These are phyloP conservation scores for Podaxis sp. DNA, from an alignment of 768 basidiomycete genomes.

Conservation along the genomic window DNA sequence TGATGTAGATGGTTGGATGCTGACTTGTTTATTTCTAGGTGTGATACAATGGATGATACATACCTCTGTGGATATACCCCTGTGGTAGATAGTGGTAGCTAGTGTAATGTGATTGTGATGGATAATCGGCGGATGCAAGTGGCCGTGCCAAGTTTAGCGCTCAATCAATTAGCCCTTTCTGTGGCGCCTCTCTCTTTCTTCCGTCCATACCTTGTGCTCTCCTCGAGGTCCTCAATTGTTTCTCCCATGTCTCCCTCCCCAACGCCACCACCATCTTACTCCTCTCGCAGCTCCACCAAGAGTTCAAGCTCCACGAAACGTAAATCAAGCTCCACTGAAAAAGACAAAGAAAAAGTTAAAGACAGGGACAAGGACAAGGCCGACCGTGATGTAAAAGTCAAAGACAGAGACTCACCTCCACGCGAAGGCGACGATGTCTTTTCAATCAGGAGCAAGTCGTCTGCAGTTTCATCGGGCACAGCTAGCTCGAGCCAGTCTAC, in stretches of 20 bases:
- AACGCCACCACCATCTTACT: not conserved
- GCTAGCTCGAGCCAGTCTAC: conserved; percentile 8
- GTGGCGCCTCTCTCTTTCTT: conserved; percentile 6
- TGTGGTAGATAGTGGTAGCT: conserved; percentile 2
- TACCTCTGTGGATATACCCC: conserved; percentile 5
- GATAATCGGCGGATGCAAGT: not conserved
- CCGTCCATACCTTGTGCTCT: not conserved
- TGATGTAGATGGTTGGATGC: not conserved
- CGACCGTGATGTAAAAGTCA: not conserved
- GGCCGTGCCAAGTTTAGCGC: conserved; percentile 15
- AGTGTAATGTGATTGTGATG: conserved; percentile 5
- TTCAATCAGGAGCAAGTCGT: conserved; percentile 5
- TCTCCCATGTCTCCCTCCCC: not conserved
- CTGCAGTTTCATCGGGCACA: conserved; percentile 9
- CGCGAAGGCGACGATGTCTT: not conserved
- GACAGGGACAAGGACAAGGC: not conserved
- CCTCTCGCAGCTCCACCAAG: not conserved
- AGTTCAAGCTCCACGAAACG: conserved; percentile 3
- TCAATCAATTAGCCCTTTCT: conserved; percentile 4
- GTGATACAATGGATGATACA: not conserved
- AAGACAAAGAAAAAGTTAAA: conserved; percentile 4
- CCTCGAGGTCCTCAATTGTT: not conserved
- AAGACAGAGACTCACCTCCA: not conserved
- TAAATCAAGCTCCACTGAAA: not conserved
- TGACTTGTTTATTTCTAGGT: not conserved